Evolutionary conservation across 2,329 filamentous ascomycete genomes (phyloP), one percentile per base, ranked within the genome.

Genomic region (Colletotrichum lini): DNA sequence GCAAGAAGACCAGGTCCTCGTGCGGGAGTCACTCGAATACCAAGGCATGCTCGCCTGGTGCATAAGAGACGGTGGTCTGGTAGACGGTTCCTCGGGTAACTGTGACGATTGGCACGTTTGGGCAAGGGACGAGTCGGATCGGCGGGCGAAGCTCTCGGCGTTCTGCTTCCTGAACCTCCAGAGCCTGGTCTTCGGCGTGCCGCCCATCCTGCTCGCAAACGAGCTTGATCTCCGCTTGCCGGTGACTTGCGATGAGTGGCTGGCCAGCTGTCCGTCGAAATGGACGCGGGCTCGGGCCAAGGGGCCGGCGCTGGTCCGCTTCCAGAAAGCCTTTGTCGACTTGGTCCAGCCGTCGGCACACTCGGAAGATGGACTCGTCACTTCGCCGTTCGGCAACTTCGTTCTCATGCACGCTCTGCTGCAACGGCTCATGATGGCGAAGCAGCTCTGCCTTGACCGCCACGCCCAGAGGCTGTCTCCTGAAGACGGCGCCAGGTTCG

Each of bases 121-220:
- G 64, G 54, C 35, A 8, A 50, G 35, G 47, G 18, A 23, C 7
- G 64, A 66, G 30, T 58, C 56, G 2, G 44, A 66, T 21, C 53
- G 64, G 10, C 45, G 64, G n/a, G 47, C 56, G 15, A 66, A 66
- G 12, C 56, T 66, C 16, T 49, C 64, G 3, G 45, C 56, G 12
- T 66, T 66, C 38, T 66, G 64, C 45, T 66, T 66, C 45, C 60
- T 60, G 45, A 66, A 60, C 35, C 54, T 66, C n/a, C 64, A 66
- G 49, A 60, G 54, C 23, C 45, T 66, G 21, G 64, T 66, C 26
- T 66, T 66, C 35, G 49, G 60, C 21, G 54, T 52, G n/a, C 64
- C 64, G 10, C 64, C 64, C 5, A 53, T 66, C 8, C 26, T 60
- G 21, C 23, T 66, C 10, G 44, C 44, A 7, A 67, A 67, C 16